phyloP scores from a whole-genome alignment of 2,329 filamentous ascomycete species.

The Emmonsiellopsis sp. region DNA sequence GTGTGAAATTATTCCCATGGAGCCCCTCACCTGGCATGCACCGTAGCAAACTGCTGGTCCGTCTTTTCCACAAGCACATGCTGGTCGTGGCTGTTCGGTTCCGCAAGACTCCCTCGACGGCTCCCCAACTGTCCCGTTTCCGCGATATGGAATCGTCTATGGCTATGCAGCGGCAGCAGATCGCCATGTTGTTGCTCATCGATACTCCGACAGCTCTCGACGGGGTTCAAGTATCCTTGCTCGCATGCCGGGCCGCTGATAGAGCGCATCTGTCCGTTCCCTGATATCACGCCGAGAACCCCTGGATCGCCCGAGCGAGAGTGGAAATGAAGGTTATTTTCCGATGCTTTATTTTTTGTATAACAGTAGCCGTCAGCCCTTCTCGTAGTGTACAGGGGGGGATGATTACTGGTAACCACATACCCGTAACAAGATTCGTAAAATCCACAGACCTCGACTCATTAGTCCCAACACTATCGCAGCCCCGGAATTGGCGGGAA shows the following conservation, averaged over 20 bases:
- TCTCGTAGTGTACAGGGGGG: neutral
- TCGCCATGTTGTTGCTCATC: neutral
- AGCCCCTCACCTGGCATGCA: too few species aligned
- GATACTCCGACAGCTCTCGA: neutral
- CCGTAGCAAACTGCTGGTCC: too few species aligned
- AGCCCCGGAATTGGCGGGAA: neutral
- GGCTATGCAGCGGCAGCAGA: constrained; percentile 6
- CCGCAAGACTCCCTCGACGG: neutral
- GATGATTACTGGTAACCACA: neutral
- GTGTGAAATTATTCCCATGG: too few species aligned
- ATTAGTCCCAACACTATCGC: neutral
- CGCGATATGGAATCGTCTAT: constrained; percentile 6
- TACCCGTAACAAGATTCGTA: constrained; percentile 1
- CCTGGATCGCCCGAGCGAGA: neutral
- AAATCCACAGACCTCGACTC: neutral
- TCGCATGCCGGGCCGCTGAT: neutral
- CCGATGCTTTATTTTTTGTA: neutral
- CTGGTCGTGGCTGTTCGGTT: neutral
- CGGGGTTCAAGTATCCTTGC: neutral
- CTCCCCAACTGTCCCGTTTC: constrained; percentile 9
- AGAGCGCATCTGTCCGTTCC: neutral
- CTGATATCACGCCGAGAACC: neutral
- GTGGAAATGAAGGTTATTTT: neutral
- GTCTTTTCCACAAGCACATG: too few species aligned
- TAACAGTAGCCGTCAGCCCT: neutral